Conservation (phyloP, 306 rosid genomes). For the Fragaria iinumae region DNA sequence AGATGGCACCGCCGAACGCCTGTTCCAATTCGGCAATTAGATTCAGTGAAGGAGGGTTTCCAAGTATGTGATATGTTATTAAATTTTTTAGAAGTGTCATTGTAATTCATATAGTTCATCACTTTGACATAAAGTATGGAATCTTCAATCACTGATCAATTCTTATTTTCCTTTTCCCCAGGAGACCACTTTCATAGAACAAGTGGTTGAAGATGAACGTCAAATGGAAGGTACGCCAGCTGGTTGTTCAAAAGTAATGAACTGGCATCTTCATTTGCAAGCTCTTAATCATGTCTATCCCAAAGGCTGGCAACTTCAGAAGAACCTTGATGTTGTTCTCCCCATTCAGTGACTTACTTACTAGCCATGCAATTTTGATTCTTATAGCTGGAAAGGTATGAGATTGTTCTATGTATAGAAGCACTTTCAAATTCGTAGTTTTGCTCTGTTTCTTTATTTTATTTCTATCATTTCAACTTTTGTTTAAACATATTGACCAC, state of each 20-base stretch:
- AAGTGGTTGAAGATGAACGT: conserved; percentile 84
- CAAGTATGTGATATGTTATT: conserved; percentile 52
- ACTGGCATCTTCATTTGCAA: conserved; percentile 95
- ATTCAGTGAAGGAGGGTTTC: conserved; percentile 93
- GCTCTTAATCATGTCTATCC: conserved; percentile 56
- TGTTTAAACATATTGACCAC: too few relatives aligned
- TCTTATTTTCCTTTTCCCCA: conserved; percentile 32
- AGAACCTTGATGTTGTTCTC: conserved; percentile 64
- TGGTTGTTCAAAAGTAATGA: conserved; percentile 74
- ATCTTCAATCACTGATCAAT: conserved; percentile 22
- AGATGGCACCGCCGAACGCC: conserved; percentile 77
- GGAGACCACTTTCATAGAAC: conserved; percentile 95
- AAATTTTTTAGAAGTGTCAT: not conserved
- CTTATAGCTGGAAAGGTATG: conserved; percentile 57
- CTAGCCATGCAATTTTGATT: conserved; percentile 32
- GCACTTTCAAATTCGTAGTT: not conserved
- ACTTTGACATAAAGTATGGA: conserved; percentile 16
- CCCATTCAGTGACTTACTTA: conserved; percentile 50
- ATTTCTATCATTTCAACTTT: not conserved
- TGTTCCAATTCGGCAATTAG: conserved; percentile 68
- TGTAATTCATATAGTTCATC: conserved; percentile 5
- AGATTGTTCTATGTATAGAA: conserved; percentile 24
- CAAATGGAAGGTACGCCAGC: conserved; percentile 80
- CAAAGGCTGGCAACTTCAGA: conserved; percentile 77
- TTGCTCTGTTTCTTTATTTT: not conserved